A percentile compares a stretch with the other conserved stretches of the same genome.
Evolutionary conservation across 306 rosid genomes (phyloP).

Genomic region (Alnus rubra): DNA sequence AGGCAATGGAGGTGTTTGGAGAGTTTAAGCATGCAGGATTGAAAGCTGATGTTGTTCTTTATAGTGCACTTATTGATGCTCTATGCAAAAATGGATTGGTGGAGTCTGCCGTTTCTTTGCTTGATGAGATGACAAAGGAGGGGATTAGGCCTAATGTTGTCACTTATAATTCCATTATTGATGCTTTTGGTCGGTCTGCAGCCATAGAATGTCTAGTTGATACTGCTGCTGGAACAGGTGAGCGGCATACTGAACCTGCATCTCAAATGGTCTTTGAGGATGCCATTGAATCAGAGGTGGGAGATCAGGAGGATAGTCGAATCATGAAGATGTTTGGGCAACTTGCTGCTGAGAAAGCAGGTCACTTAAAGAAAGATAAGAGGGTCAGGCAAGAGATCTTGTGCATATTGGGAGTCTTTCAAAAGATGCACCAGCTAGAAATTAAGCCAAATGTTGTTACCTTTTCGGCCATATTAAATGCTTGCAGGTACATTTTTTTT

Average conservation of each 20-base stretch:
- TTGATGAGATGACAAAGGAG: conserved; percentile 83
- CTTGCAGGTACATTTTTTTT: conserved; percentile 71
- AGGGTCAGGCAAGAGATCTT: conserved; percentile 45
- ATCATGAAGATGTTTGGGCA: conserved; percentile 48
- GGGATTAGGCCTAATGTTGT: conserved; percentile 85
- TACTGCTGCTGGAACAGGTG: conserved; percentile 27
- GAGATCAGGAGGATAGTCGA: conserved; percentile 27
- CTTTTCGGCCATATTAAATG: conserved; percentile 87
- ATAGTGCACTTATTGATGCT: conserved; percentile 74
- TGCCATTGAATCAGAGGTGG: conserved; percentile 24
- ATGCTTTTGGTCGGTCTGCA: conserved; percentile 65
- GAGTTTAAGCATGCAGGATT: conserved; percentile 71
- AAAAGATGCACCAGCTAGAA: conserved; percentile 68
- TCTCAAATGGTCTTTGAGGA: conserved; percentile 16
- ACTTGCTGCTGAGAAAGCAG: conserved; percentile 64
- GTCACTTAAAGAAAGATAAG: conserved; percentile 41
- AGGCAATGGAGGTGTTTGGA: conserved; percentile 67
- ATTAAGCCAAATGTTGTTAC: conserved; percentile 65
- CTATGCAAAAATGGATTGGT: conserved; percentile 80
- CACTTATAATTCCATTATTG: conserved; percentile 80
- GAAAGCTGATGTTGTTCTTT: conserved; percentile 85
- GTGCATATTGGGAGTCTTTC: conserved; percentile 61
- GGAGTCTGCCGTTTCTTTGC: conserved; percentile 73
- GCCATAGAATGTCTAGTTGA: conserved; percentile 35
- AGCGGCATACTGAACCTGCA: conserved; percentile 24